Evolutionary conservation across 2,329 filamentous ascomycete genomes (phyloP).

Genomic region (Trichoderma afroharzianum): DNA sequence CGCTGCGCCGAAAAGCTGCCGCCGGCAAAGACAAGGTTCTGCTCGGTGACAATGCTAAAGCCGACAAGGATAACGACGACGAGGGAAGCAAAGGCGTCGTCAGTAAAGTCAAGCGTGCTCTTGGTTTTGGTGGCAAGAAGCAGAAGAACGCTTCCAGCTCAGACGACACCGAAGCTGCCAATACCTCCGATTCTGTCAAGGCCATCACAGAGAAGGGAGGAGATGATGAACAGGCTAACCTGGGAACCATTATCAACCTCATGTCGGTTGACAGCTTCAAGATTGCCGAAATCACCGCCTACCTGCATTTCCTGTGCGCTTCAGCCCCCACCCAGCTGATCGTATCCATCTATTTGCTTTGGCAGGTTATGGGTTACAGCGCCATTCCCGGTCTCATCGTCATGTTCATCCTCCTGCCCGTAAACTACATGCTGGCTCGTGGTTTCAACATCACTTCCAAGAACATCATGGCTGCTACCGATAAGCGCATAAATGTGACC

Average conservation of each 20-base stretch:
- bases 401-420: constrained; percentile 81
- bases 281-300: constrained; percentile 89
- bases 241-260: constrained; percentile 98
- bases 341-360: constrained; percentile 77
- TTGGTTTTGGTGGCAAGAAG: constrained; percentile 60
- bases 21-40: constrained; percentile 71
- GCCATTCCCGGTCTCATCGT: constrained; percentile 89
- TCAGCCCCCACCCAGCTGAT: constrained; percentile 84
- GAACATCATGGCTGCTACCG: constrained; percentile 85
- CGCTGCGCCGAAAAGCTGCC: constrained; percentile 83
- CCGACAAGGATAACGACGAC: constrained; percentile 31
- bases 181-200: constrained; percentile 31
- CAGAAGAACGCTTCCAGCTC: constrained; percentile 40
- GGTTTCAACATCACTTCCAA: constrained; percentile 86
- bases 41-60: constrained; percentile 47
- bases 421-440: constrained; percentile 85
- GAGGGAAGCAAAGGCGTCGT: constrained; percentile 39
- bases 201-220: constrained; percentile 35
- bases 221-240: constrained; percentile 73
- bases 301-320: constrained; percentile 93
- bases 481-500: constrained; percentile 92
- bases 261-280: constrained; percentile 99
- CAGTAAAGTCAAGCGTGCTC: constrained; percentile 50
- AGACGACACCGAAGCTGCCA: constrained; percentile 34
- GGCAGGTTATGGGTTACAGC: constrained; percentile 85